Conservation (phyloP, 2,329 filamentous ascomycete species). For the Blastomyces parvus region DNA sequence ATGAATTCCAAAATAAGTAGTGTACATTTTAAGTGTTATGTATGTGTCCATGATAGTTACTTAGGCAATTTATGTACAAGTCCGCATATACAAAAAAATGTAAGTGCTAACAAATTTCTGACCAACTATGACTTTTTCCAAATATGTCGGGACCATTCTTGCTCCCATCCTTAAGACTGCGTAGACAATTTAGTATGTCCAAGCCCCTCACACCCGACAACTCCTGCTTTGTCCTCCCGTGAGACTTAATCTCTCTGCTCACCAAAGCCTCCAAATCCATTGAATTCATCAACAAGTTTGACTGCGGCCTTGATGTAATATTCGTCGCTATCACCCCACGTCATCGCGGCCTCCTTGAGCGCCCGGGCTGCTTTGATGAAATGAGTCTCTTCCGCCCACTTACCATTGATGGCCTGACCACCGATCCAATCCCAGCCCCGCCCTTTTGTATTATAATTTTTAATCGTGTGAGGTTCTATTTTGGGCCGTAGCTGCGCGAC, state of each 20-base stretch:
- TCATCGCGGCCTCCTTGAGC: conserved; percentile 56
- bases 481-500: conserved; percentile 63
- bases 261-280: conserved; percentile 20
- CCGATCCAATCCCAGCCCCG: conserved; percentile 70
- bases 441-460: conserved; percentile 49
- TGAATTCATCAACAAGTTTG: conserved; percentile 41
- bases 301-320: conserved; percentile 44
- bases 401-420: conserved; percentile 58
- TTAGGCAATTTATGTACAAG: background rate
- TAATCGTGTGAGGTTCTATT: conserved; percentile 58
- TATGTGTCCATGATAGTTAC: background rate
- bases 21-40: background rate
- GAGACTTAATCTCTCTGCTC: background rate
- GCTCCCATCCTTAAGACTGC: no score
- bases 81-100: background rate
- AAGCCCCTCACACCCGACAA: background rate
- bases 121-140: background rate
- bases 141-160: background rate
- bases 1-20: no score
- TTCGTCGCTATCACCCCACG: conserved; percentile 37
- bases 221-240: background rate
- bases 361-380: conserved; percentile 76
- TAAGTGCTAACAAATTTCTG: background rate
- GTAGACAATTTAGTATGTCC: background rate
- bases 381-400: conserved; percentile 64